Conservation (phyloP, 108 stramenopile genomes). For the Cyclotella sp. region DNA sequence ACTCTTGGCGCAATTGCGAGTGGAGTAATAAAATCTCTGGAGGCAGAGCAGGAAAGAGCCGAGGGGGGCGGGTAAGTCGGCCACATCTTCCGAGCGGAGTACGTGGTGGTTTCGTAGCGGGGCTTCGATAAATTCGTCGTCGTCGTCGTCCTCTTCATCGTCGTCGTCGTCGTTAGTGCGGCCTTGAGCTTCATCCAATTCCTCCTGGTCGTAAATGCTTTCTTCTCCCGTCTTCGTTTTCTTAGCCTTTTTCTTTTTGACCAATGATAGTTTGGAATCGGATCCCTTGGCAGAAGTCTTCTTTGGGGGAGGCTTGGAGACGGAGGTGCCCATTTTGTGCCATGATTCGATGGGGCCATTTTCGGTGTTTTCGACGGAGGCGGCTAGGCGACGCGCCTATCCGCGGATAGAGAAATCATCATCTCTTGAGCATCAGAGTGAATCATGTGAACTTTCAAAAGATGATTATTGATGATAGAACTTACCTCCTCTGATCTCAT, state of each 20-base stretch:
- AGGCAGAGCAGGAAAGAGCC: constrained; percentile 44
- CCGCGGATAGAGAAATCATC: not conserved
- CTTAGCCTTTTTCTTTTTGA: constrained; percentile 27
- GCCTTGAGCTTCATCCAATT: constrained; percentile 39
- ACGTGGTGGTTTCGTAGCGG: constrained; percentile 48
- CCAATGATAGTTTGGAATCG: constrained; percentile 14
- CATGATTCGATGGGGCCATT: constrained; percentile 33
- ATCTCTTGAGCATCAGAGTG: not conserved
- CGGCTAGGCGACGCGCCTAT: constrained; percentile 22
- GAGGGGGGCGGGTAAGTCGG: constrained; percentile 58
- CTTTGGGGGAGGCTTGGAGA: not conserved
- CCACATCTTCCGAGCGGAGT: constrained; percentile 39
- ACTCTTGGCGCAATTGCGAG: constrained; percentile 43
- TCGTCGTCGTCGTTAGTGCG: constrained; percentile 16
- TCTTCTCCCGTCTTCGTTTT: constrained; percentile 27
- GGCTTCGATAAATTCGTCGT: constrained; percentile 70
- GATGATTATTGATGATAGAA: constrained; percentile 6
- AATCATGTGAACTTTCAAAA: not conserved
- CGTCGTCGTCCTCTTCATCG: constrained; percentile 48
- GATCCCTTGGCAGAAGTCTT: not conserved
- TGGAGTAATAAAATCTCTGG: constrained; percentile 40
- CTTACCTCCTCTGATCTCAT: constrained; percentile 82
- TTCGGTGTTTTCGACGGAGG: constrained; percentile 40
- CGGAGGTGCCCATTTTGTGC: constrained; percentile 49
- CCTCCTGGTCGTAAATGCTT: constrained; percentile 48